phyloP scores from a whole-genome alignment of 2,329 filamentous ascomycete genomes.

The Claviceps maximensis region DNA sequence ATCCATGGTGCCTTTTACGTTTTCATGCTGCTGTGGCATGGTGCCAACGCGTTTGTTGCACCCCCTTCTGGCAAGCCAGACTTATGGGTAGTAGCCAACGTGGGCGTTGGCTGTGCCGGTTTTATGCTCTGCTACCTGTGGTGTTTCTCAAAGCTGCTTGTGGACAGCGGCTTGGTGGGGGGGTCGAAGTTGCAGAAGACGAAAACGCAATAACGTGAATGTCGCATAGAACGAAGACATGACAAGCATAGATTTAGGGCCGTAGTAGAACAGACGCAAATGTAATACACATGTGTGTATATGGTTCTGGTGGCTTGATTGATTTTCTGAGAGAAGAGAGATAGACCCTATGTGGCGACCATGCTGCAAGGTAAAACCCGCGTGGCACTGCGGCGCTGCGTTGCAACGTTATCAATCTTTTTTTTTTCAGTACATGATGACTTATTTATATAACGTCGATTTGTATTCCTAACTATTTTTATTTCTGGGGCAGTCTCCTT shows the following conservation, averaged over 20 bases:
- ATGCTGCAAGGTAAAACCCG: no score
- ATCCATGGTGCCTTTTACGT: constrained; percentile 67
- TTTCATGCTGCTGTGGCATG: constrained; percentile 70
- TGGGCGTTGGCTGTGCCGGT: constrained; percentile 69
- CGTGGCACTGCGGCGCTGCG: no score
- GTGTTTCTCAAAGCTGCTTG: constrained; percentile 61
- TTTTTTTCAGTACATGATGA: no score
- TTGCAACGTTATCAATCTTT: no score
- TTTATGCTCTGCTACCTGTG: constrained; percentile 84
- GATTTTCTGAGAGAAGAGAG: neutral
- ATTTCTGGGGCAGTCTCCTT: no score
- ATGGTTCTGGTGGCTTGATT: neutral
- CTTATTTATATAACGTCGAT: no score
- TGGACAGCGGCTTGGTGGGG: constrained; percentile 42
- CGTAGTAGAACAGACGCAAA: neutral
- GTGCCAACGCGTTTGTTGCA: constrained; percentile 52
- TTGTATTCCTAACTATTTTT: no score
- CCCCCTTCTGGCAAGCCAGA: constrained; percentile 74
- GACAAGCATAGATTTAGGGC: neutral
- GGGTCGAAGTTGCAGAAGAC: constrained; percentile 16
- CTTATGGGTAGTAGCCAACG: constrained; percentile 87
- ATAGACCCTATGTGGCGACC: no score
- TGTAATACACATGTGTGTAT: neutral
- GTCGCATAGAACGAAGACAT: neutral
- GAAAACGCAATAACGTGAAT: constrained; percentile 20